These are phyloP conservation scores for Deuterostichococcus epilithicus DNA, from an alignment of 139 green algal genomes.

Conservation along the genomic window DNA sequence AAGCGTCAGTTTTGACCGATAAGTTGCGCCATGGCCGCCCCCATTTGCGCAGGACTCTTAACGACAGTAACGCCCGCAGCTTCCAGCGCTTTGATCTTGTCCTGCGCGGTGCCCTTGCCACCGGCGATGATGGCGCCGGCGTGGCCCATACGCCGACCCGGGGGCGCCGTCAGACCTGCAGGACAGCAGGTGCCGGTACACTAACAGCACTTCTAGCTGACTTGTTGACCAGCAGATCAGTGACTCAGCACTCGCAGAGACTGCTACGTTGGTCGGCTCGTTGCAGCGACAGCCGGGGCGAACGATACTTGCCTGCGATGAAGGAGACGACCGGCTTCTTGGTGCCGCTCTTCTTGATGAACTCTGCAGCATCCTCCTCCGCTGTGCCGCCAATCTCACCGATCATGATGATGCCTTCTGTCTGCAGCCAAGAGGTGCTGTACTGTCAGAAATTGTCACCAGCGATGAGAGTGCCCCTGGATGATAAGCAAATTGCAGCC, in stretches of 20 bases:
- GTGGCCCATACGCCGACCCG: conserved; percentile 96
- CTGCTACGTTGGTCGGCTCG: not conserved
- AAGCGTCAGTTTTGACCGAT: too few relatives aligned
- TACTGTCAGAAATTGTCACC: not conserved
- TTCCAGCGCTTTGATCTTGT: conserved; percentile 96
- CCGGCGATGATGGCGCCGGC: conserved; percentile 94
- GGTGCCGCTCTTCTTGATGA: conserved; percentile 81
- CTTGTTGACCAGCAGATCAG: too few relatives aligned
- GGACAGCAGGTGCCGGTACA: not conserved
- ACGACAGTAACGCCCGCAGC: conserved; percentile 82
- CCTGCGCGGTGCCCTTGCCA: conserved; percentile 90
- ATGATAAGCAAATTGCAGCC: not conserved
- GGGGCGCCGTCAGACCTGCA: conserved; percentile 91
- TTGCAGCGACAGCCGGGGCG: conserved; percentile 12
- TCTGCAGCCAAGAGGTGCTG: conserved; percentile 42
- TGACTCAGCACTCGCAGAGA: not conserved
- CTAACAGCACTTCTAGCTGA: too few relatives aligned
- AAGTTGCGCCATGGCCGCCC: conserved; percentile 69
- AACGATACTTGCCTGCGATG: conserved; percentile 79
- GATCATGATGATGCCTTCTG: conserved; percentile 99
- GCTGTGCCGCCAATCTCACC: conserved; percentile 97
- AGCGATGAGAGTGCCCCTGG: not conserved
- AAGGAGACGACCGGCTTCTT: conserved; percentile 98
- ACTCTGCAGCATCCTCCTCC: conserved; percentile 97
- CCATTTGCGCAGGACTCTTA: conserved; percentile 85